Evolutionary conservation across 306 rosid genomes (phyloP), one percentile per base, ranked within the genome.

Genomic region (Geum urbanum): DNA sequence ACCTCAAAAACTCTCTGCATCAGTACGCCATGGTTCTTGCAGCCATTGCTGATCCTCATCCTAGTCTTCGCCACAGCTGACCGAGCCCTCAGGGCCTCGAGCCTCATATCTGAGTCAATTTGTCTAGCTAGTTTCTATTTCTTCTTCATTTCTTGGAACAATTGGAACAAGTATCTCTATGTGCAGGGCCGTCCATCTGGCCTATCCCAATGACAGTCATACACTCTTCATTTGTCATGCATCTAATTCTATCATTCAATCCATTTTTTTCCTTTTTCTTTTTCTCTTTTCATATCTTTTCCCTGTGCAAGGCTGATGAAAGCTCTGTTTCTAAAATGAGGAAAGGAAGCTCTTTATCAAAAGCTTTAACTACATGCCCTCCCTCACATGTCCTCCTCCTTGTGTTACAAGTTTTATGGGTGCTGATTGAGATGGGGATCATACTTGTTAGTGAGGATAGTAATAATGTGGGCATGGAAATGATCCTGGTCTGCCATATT

Each of bases 401-500:
- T 67, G 68, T n/a, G 64, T 32, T 35, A 50, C 56, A 55, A 66
- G 46, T 46, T 61, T 15, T 58, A 32, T 47, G 56, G 68, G 57
- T 50, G 57, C 20, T 58, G 70, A 67, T 32, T 67, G 66, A 72
- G 74, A 68, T 64, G 56, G 68, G 61, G 51, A 40, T 68, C 37
- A 32, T 22, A 59, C 22, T 15, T 60, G 37, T 22, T 45, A 62
- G 65, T n/a, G n/a, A 54, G 62, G 72, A 74, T 54, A 45, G 69
- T 56, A 46, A 79, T 64, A 63, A 69, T 79, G 78, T 7, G 46
- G 71, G 66, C 70, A 45, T 32, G 59, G 48, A 69, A 51, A 18
- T 55, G 65, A 76, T 32, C 6, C 50, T 69, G 80, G 76, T 76
- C 80, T 63, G 80, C 80, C 80, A 76, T 76, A 63, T 76, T 27